These are phyloP conservation scores for Candida saitoana DNA, from an alignment of 805 yeast species.

Conservation along the genomic window DNA sequence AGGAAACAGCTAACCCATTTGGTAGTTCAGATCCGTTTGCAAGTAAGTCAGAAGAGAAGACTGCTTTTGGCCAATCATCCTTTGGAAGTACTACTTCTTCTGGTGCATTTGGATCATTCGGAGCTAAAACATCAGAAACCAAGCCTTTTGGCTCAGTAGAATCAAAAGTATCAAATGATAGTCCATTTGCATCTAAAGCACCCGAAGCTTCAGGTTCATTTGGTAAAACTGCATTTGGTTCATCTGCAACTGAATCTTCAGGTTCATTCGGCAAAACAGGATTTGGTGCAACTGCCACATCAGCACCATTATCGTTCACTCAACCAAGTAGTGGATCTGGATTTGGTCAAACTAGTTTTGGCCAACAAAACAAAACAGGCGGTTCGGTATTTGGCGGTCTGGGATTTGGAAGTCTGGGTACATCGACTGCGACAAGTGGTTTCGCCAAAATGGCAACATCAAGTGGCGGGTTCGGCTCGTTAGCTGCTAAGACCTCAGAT, in stretches of 20 bases:
- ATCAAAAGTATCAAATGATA: not conserved
- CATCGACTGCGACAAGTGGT: slow-evolving; percentile 11
- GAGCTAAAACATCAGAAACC: slow-evolving; percentile 4
- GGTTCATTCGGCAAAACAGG: not conserved
- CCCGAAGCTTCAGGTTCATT: slow-evolving; percentile 10
- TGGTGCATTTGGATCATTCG: slow-evolving; percentile 1
- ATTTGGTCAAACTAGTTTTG: slow-evolving; percentile 14
- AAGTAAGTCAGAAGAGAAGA: not conserved
- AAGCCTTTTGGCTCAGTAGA: not conserved
- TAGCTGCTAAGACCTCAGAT: not conserved
- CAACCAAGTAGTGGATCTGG: slow-evolving; percentile 7
- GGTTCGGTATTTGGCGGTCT: slow-evolving; percentile 14
- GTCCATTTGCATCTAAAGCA: not conserved
- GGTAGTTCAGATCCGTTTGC: slow-evolving; percentile 1
- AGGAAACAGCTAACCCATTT: too few relatives aligned
- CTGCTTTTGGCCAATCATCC: slow-evolving; percentile 2
- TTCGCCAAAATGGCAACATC: slow-evolving; percentile 12
- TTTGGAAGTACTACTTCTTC: not conserved
- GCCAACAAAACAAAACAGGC: slow-evolving; percentile 12
- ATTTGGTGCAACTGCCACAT: slow-evolving; percentile 4
- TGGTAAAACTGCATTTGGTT: slow-evolving; percentile 9
- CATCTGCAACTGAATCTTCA: not conserved
- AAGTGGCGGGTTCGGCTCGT: slow-evolving; percentile 7
- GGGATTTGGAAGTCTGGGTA: slow-evolving; percentile 10
- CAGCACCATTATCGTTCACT: not conserved